A percentile compares a stretch with the other conserved stretches of the same genome.
Conservation (phyloP, 2,329 filamentous ascomycete species). For the Cordyceps cicadae region DNA sequence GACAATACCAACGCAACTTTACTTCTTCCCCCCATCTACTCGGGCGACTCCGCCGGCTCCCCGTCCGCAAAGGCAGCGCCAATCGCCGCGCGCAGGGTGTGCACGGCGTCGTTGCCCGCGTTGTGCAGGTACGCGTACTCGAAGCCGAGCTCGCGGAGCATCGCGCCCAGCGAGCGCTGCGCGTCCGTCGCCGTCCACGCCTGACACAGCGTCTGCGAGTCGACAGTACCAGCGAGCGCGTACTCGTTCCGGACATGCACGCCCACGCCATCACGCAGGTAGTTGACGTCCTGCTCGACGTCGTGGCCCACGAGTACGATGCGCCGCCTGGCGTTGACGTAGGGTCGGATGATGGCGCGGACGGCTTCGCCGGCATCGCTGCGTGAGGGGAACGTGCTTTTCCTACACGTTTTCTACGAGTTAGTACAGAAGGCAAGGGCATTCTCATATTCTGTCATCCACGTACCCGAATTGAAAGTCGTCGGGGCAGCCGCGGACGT, state of each 20-base stretch:
- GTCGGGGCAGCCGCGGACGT: conserved; percentile 64
- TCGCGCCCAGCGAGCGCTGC: conserved; percentile 45
- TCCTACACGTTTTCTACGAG: conserved; percentile 21
- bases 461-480: conserved; percentile 65
- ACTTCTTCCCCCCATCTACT: not conserved
- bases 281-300: conserved; percentile 56
- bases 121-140: conserved; percentile 66
- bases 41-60: conserved; percentile 14
- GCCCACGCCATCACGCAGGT: conserved; percentile 52
- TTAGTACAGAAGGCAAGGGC: not conserved
- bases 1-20: not conserved
- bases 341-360: conserved; percentile 27
- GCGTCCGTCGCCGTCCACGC: conserved; percentile 47
- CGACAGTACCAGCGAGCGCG: conserved; percentile 54
- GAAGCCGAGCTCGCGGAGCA: conserved; percentile 60
- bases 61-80: conserved; percentile 25
- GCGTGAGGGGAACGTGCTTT: conserved; percentile 32
- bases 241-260: conserved; percentile 46
- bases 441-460: not conserved
- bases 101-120: conserved; percentile 77
- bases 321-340: conserved; percentile 30
- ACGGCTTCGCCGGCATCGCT: conserved; percentile 28
- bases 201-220: conserved; percentile 66
- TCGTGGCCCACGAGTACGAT: conserved; percentile 78
- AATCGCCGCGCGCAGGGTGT: conserved; percentile 67